A percentile compares a stretch with the other conserved stretches of the same genome.
phyloP scores from a whole-genome alignment of 768 basidiomycete species.

The Lactarius akahatsu region DNA sequence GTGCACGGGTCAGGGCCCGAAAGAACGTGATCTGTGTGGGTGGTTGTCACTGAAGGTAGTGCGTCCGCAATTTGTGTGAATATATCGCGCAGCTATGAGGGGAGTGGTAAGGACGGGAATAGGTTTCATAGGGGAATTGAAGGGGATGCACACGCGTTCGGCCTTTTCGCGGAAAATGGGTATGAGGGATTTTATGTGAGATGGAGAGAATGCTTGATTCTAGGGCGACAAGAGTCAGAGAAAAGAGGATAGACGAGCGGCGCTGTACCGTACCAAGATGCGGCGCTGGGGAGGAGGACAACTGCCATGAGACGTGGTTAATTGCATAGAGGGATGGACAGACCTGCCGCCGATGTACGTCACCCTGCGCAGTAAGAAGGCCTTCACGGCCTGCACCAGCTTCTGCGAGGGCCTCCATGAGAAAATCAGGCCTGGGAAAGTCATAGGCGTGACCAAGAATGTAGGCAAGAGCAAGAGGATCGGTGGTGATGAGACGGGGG shows the following conservation, averaged over 20 bases:
- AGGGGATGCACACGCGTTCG: constrained; percentile 40
- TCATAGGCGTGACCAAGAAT: constrained; percentile 57
- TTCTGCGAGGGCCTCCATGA: constrained; percentile 48
- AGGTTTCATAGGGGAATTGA: not conserved
- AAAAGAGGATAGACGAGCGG: constrained; percentile 22
- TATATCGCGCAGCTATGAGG: constrained; percentile 47
- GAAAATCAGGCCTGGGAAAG: constrained; percentile 62
- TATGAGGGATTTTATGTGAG: constrained; percentile 48
- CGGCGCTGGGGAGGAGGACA: constrained; percentile 41
- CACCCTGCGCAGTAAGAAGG: constrained; percentile 53
- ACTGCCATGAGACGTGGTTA: not conserved
- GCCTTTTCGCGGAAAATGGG: constrained; percentile 64
- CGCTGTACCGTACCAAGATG: constrained; percentile 45
- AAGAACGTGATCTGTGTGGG: not conserved
- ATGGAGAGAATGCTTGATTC: constrained; percentile 53
- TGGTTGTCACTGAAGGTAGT: not conserved
- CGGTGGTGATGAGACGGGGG: constrained; percentile 56
- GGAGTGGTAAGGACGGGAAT: constrained; percentile 11
- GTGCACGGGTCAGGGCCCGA: constrained; percentile 13
- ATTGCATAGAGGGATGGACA: constrained; percentile 23
- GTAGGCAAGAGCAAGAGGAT: constrained; percentile 55
- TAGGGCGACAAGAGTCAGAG: constrained; percentile 31
- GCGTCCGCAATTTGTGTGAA: constrained; percentile 36
- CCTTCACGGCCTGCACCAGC: constrained; percentile 54
- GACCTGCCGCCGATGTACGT: constrained; percentile 55